Percentiles rank a stretch among this genome's conserved stretches.
These are phyloP conservation scores for Saturnispora halmiae DNA, from an alignment of 805 yeast species.

Conservation along the genomic window DNA sequence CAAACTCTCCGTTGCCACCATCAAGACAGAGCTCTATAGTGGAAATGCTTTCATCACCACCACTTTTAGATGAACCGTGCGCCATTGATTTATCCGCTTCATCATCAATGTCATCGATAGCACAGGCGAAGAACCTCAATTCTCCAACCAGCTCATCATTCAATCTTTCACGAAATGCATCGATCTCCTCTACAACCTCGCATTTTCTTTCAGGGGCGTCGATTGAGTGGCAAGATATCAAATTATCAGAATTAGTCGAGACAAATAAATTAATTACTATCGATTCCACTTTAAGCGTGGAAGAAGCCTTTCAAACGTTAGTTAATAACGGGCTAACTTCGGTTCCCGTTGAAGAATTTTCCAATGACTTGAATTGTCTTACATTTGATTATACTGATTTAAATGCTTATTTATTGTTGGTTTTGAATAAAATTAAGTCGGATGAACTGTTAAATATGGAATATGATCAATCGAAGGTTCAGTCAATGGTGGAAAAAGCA, in stretches of 20 bases:
- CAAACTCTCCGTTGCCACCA: slow-evolving; percentile 27
- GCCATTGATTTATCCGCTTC: slow-evolving; percentile 7
- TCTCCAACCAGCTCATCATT: neutral
- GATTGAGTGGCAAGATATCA: slow-evolving; percentile 65
- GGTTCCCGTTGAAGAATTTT: slow-evolving; percentile 60
- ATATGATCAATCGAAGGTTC: slow-evolving; percentile 32
- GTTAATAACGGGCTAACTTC: slow-evolving; percentile 69
- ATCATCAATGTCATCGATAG: slow-evolving; percentile 7
- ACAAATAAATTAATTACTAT: slow-evolving; percentile 66
- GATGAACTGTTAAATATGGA: slow-evolving; percentile 31
- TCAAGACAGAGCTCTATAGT: slow-evolving; percentile 60
- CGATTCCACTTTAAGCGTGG: slow-evolving; percentile 62
- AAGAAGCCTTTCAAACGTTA: slow-evolving; percentile 77
- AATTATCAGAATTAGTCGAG: slow-evolving; percentile 66
- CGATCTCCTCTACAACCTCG: slow-evolving; percentile 27
- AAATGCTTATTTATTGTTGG: slow-evolving; percentile 75
- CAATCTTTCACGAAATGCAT: slow-evolving; percentile 28
- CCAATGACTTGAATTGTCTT: slow-evolving; percentile 56
- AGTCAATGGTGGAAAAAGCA: slow-evolving; percentile 46
- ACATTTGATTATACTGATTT: slow-evolving; percentile 90
- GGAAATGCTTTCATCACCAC: slow-evolving; percentile 68
- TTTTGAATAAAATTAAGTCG: slow-evolving; percentile 56
- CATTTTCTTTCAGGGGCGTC: slow-evolving; percentile 24
- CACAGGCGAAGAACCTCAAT: neutral
- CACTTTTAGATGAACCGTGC: slow-evolving; percentile 38